phyloP scores from a whole-genome alignment of 139 green algal species.

The Micromonas commoda region DNA sequence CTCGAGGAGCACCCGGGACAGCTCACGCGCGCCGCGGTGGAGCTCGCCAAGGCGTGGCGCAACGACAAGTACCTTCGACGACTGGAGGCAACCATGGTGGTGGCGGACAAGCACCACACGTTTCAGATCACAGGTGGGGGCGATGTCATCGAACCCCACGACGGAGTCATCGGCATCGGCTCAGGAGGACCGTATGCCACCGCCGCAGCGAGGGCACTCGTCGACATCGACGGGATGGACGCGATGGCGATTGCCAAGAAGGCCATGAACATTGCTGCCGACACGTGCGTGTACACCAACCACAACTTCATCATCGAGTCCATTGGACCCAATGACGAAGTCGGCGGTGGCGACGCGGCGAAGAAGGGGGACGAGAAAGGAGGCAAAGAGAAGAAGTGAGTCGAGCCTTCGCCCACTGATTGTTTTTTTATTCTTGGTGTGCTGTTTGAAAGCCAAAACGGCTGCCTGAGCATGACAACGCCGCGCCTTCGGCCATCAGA shows the following conservation, averaged over 20 bases:
- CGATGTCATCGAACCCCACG: constrained; percentile 82
- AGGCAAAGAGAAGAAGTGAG: background rate
- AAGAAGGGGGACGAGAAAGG: background rate
- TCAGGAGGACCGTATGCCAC: constrained; percentile 67
- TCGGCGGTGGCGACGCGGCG: background rate
- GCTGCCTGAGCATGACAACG: background rate
- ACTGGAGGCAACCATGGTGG: constrained; percentile 75
- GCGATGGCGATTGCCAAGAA: constrained; percentile 82
- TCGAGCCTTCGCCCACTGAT: background rate
- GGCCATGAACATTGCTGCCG: constrained; percentile 83
- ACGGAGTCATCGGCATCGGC: constrained; percentile 72
- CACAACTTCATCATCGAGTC: constrained; percentile 63
- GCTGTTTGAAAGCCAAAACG: background rate
- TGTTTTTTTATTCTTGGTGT: background rate
- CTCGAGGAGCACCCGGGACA: constrained; percentile 82
- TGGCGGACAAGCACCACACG: constrained; percentile 62
- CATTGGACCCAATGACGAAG: constrained; percentile 7
- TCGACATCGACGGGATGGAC: constrained; percentile 60
- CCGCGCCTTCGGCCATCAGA: background rate
- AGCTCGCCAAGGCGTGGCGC: constrained; percentile 88
- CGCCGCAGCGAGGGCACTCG: constrained; percentile 66
- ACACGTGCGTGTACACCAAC: constrained; percentile 93
- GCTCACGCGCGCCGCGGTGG: constrained; percentile 72
- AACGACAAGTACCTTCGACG: constrained; percentile 83
- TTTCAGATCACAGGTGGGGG: constrained; percentile 81